A percentile compares a stretch with the other conserved stretches of the same genome.
Conservation (phyloP, 192 early-diverging fungal species). For the Coemansia sp. region DNA sequence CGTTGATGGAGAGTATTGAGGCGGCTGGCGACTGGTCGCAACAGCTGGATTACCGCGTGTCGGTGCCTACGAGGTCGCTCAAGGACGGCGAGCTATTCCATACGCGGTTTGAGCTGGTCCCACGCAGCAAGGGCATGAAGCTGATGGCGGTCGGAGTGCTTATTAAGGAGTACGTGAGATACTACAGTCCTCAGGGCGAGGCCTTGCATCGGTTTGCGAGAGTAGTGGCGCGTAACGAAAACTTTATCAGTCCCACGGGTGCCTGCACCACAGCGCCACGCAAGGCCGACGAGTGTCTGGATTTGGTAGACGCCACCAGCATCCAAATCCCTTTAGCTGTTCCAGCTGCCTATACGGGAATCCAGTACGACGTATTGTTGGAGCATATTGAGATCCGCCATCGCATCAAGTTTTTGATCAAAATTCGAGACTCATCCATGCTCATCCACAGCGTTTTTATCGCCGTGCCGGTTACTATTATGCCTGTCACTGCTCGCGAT, state of each 20-base stretch:
- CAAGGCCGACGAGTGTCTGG: constrained; percentile 26
- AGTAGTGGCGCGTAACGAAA: constrained; percentile 50
- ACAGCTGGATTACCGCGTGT: constrained; percentile 62
- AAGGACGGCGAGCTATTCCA: constrained; percentile 60
- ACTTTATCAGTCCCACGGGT: constrained; percentile 30
- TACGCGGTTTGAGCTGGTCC: constrained; percentile 49
- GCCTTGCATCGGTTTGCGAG: constrained; percentile 31
- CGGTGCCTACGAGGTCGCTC: constrained; percentile 59
- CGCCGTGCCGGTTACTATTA: constrained; percentile 54
- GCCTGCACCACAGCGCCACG: constrained; percentile 20
- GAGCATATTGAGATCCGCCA: constrained; percentile 54
- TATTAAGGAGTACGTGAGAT: constrained; percentile 62
- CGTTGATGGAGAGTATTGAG: constrained; percentile 58
- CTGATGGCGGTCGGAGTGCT: constrained; percentile 49
- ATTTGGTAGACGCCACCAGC: constrained; percentile 39
- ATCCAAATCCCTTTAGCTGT: constrained; percentile 38
- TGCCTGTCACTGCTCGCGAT: constrained; percentile 51
- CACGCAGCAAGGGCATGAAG: constrained; percentile 46
- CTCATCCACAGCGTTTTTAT: constrained; percentile 52
- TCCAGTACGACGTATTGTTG: constrained; percentile 48
- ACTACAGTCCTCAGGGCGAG: constrained; percentile 25
- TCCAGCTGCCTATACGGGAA: constrained; percentile 32
- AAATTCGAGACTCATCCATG: constrained; percentile 37
- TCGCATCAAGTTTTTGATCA: constrained; percentile 56
- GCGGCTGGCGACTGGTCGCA: constrained; percentile 48